Evolutionary conservation across 805 yeast genomes (phyloP), one percentile per base, ranked within the genome.

Genomic region (Suhomyces pyralidae): DNA sequence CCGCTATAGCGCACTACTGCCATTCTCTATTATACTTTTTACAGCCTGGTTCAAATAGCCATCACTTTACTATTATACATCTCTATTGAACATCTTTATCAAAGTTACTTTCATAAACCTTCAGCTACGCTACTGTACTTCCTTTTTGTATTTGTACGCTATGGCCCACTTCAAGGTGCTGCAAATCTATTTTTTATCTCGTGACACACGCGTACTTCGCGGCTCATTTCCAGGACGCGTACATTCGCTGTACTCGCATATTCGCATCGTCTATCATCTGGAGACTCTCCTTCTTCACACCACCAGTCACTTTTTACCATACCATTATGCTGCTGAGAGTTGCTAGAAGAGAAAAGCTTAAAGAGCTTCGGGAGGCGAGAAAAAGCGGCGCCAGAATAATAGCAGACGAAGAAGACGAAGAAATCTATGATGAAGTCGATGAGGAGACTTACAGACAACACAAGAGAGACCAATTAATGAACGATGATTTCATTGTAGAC

Each of bases 401-500:
- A 6, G 64, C 68, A n/a, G 60, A 61, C 15, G 74, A 77, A 17
- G 74, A 74, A 26, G 79, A 74, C 14, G 78, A 73, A 17, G 80
- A 75, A 15, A 83, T 93, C 54, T 94, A 92, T 65, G 97, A 93
- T 61, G 92, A 90, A 63, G 86, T 91, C 5, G 96, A 88, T 63
- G 97, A 91, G 61, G 84, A 79, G 28, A 83, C 85, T 36, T 93
- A 83, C 69, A 77, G 93, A 59, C 81, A 81, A 60, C 88, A 83
- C 64, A 89, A 88, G 66, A 82, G 96, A 61, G 83, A 87, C 53
- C 89, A 91, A 53, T 76, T 94, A 46, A 77, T 90, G 68, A 85
- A 88, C 55, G 97, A 93, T 63, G 97, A 93, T 67, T 93, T 93
- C 65, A 94, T 93, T 36, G 96, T 90, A 2, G 97, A 91, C 66